These are phyloP conservation scores for Globisporangium lucens DNA, from an alignment of 352 stramenopile species.

Conservation along the genomic window DNA sequence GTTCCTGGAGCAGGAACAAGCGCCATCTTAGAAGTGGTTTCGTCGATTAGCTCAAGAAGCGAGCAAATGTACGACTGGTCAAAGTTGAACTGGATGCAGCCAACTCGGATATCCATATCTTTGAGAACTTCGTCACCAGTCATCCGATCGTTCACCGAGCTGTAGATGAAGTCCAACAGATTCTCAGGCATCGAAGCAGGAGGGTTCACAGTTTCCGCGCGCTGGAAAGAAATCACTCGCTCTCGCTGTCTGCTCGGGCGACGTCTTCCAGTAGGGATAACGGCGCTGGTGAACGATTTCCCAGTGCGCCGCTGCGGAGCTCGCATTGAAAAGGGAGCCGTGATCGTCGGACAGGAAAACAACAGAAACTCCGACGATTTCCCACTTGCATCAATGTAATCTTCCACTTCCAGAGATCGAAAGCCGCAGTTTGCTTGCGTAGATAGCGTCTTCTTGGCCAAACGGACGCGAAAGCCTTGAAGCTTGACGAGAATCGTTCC, in stretches of 20 bases:
- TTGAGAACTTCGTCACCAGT: slow-evolving; percentile 49
- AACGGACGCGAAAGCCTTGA: slow-evolving; percentile 75
- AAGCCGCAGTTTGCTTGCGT: slow-evolving; percentile 68
- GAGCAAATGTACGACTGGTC: slow-evolving; percentile 84
- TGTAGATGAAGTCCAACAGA: slow-evolving; percentile 64
- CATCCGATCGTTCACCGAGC: slow-evolving; percentile 51
- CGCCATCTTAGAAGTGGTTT: slow-evolving; percentile 54
- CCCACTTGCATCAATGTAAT: slow-evolving; percentile 58
- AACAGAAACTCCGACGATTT: slow-evolving; percentile 71
- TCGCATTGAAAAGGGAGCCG: slow-evolving; percentile 58
- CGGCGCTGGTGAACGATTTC: slow-evolving; percentile 28
- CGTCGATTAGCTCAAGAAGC: slow-evolving; percentile 68
- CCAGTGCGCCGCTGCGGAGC: slow-evolving; percentile 39
- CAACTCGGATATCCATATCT: slow-evolving; percentile 70
- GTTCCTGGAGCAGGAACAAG: slow-evolving; percentile 23
- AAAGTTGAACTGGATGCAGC: slow-evolving; percentile 79
- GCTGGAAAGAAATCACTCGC: slow-evolving; percentile 64
- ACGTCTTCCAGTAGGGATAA: slow-evolving; percentile 21
- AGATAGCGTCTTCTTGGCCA: slow-evolving; percentile 80
- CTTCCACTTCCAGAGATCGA: slow-evolving; percentile 74
- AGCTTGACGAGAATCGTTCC: slow-evolving; percentile 73
- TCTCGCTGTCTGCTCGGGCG: slow-evolving; percentile 45
- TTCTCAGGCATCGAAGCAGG: slow-evolving; percentile 31
- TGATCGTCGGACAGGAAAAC: slow-evolving; percentile 75
- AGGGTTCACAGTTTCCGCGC: slow-evolving; percentile 20